Evolutionary conservation across 306 rosid species (phyloP).

Genomic region (Prunus persica): Prunus_persica_NCBIv2 NC_034013.1:696001-696500

Average conservation of each 20-base stretch:
- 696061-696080: slow-evolving; percentile 6
- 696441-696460: slow-evolving; percentile 54
- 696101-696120: slow-evolving; percentile 16
- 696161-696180: not conserved
- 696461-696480: not conserved
- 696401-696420: slow-evolving; percentile 75
- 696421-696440: slow-evolving; percentile 49
- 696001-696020: no score
- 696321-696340: slow-evolving; percentile 68
- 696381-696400: slow-evolving; percentile 89
- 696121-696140: slow-evolving; percentile 15
- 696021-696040: no score
- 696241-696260: no score
- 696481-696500: not conserved
- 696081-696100: slow-evolving; percentile 25
- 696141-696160: slow-evolving; percentile 2
- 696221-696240: no score
- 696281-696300: not conserved
- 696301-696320: slow-evolving; percentile 32
- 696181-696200: no score
- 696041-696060: no score
- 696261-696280: no score
- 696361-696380: slow-evolving; percentile 81
- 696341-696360: slow-evolving; percentile 64
- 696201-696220: no score